phyloP scores from a whole-genome alignment of 371 early-diverging fungal species.

The Mucor indicus region DNA sequence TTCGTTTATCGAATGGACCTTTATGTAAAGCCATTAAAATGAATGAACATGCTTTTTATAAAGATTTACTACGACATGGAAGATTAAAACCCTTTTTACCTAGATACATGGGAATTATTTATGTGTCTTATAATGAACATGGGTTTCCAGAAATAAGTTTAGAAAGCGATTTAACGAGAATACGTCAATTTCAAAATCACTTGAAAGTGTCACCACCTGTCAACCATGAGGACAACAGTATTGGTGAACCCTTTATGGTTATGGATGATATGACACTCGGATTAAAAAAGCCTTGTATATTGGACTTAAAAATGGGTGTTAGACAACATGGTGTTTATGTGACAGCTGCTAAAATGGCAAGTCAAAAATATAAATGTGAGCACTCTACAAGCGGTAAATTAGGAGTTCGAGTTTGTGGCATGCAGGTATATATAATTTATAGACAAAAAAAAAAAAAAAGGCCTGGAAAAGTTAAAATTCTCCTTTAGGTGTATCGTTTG shows the following conservation, averaged over 20 bases:
- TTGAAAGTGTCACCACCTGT: not conserved
- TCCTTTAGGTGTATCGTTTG: constrained; percentile 11
- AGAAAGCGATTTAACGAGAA: constrained; percentile 66
- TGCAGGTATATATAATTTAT: constrained; percentile 84
- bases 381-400: constrained; percentile 81
- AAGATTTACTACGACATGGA: constrained; percentile 13
- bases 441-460: no score
- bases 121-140: constrained; percentile 11
- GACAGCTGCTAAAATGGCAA: constrained; percentile 67
- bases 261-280: constrained; percentile 88
- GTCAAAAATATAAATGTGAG: constrained; percentile 85
- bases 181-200: constrained; percentile 48
- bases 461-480: not conserved
- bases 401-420: constrained; percentile 94
- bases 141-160: constrained; percentile 59
- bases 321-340: constrained; percentile 91
- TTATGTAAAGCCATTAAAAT: constrained; percentile 28
- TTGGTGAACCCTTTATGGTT: constrained; percentile 71
- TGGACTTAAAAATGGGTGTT: constrained; percentile 96
- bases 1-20: constrained; percentile 19
- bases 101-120: constrained; percentile 22
- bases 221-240: constrained; percentile 27
- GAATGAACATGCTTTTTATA: constrained; percentile 21
- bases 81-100: constrained; percentile 16
- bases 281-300: constrained; percentile 79